Conservation (phyloP, 768 basidiomycete species). For the Pleurotus sapidus region DNA sequence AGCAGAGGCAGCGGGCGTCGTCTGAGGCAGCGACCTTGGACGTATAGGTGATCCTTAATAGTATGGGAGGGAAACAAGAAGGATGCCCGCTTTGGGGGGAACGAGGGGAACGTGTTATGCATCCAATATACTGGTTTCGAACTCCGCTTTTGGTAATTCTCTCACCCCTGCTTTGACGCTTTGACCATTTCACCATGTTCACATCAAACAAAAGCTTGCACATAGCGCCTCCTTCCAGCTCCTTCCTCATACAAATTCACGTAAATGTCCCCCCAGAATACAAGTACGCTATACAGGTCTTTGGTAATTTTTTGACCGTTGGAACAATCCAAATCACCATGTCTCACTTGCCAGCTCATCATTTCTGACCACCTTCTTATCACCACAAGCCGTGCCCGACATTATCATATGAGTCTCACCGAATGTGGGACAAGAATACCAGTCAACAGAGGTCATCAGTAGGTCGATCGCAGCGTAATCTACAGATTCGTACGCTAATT, state of each 20-base stretch:
- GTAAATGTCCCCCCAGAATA: neutral
- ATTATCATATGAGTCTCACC: neutral
- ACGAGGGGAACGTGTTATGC: conserved; percentile 7
- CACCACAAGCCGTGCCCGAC: neutral
- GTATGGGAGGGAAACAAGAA: conserved; percentile 10
- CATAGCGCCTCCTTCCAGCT: neutral
- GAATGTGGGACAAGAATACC: neutral
- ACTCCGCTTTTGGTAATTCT: neutral
- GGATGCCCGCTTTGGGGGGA: conserved; percentile 2
- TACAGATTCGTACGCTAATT: neutral
- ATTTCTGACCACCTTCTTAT: neutral
- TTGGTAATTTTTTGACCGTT: neutral
- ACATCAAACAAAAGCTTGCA: neutral
- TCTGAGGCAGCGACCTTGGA: neutral
- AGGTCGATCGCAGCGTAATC: neutral
- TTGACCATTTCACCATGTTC: conserved; percentile 9
- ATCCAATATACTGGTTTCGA: neutral
- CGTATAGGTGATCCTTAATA: conserved; percentile 9
- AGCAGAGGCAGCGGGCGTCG: conserved; percentile 4
- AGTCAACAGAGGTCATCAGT: neutral
- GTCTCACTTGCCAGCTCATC: conserved; percentile 3
- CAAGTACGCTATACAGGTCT: neutral
- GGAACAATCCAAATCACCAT: neutral
- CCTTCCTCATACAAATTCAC: neutral
- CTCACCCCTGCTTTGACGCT: conserved; percentile 6